These are phyloP conservation scores for Ophiosphaerella narmari DNA, from an alignment of 2,329 filamentous ascomycete genomes.

Conservation along the genomic window DNA sequence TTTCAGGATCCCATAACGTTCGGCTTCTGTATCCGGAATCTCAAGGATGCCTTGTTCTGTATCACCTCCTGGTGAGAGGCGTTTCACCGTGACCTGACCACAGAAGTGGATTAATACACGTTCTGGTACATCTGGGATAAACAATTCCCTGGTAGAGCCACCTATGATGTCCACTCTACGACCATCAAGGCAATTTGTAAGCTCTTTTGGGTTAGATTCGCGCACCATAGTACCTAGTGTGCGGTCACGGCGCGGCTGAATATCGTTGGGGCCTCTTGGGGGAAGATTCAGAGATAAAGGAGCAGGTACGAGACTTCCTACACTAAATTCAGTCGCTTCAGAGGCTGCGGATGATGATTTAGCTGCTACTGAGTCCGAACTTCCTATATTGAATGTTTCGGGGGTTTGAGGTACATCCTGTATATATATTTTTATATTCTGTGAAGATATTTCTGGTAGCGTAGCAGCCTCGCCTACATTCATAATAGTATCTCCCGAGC, in stretches of 20 bases:
- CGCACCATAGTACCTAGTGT: not conserved
- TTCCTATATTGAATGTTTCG: too few relatives aligned
- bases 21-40: not conserved
- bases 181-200: not conserved
- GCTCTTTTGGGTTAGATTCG: not conserved
- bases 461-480: too few relatives aligned
- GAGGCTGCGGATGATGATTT: too few relatives aligned
- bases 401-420: too few relatives aligned
- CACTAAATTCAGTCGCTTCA: too few relatives aligned
- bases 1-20: not conserved
- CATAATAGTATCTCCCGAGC: too few relatives aligned
- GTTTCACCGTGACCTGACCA: not conserved
- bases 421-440: too few relatives aligned
- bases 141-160: not conserved
- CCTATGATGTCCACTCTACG: not conserved
- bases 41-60: not conserved
- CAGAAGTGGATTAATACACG: slow-evolving; percentile 2
- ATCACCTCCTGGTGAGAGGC: not conserved
- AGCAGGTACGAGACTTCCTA: too few relatives aligned
- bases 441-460: too few relatives aligned
- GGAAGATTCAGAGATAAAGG: too few relatives aligned
- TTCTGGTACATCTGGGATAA: not conserved
- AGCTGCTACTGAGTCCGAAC: too few relatives aligned
- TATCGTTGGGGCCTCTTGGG: too few relatives aligned
- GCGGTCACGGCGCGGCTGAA: not conserved